A percentile compares a stretch with the other conserved stretches of the same genome.
Evolutionary conservation across 139 green algal genomes (phyloP).

Genomic region (Chlorella sp.): DNA sequence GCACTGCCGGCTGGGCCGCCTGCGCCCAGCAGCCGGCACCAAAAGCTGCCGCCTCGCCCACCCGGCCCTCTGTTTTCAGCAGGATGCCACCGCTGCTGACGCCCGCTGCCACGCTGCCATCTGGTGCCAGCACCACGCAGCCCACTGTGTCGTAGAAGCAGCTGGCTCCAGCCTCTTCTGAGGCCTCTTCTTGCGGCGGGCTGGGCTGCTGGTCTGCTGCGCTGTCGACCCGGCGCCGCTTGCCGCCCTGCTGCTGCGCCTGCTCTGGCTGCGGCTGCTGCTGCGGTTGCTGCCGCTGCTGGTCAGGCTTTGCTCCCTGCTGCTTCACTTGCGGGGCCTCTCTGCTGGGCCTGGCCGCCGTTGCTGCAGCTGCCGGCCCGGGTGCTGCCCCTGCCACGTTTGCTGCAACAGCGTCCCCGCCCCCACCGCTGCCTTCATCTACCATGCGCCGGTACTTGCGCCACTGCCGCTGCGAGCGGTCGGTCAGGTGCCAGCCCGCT

Average conservation of each 20-base stretch:
- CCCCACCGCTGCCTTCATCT: neutral
- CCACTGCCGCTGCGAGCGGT: slow-evolving; percentile 50
- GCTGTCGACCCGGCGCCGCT: no score
- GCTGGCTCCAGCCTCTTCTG: neutral
- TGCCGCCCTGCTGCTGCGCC: neutral
- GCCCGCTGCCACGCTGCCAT: slow-evolving; percentile 66
- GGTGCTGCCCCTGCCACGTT: neutral
- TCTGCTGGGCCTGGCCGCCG: no score
- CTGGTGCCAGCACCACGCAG: slow-evolving; percentile 65
- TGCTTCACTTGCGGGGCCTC: no score
- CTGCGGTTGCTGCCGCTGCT: neutral
- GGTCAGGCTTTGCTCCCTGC: neutral
- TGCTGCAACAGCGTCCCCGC: neutral
- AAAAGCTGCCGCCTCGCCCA: slow-evolving; percentile 85
- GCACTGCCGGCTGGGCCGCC: neutral
- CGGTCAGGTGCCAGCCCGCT: slow-evolving; percentile 57
- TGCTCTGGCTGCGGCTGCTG: slow-evolving; percentile 16
- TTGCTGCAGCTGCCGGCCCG: slow-evolving; percentile 14
- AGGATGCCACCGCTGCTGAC: slow-evolving; percentile 89
- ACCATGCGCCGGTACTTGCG: slow-evolving; percentile 69
- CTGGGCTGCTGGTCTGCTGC: no score
- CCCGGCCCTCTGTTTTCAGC: slow-evolving; percentile 77
- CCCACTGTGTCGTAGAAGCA: slow-evolving; percentile 80
- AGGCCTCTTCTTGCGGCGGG: no score
- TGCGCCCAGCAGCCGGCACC: slow-evolving; percentile 86